A percentile compares a stretch with the other conserved stretches of the same genome.
Conservation (phyloP, 2,329 filamentous ascomycete species). For the Ophiostoma sp. region DNA sequence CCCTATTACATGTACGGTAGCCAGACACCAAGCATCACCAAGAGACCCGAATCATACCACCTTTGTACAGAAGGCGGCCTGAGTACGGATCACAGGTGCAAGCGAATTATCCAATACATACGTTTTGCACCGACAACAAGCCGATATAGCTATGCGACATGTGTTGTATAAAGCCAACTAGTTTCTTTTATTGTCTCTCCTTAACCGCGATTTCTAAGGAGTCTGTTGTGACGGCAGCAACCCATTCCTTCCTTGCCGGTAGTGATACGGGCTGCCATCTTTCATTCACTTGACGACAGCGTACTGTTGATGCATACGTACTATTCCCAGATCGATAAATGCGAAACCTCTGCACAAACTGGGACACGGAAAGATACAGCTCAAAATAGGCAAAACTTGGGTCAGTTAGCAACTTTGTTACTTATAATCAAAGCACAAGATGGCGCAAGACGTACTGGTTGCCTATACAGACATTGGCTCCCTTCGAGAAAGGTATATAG, state of each 20-base stretch:
- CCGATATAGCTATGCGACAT: no score
- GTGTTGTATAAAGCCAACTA: no score
- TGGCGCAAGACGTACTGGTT: constrained; percentile 12
- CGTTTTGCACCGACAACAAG: no score
- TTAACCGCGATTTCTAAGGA: neutral
- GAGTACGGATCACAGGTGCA: no score
- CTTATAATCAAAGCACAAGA: neutral
- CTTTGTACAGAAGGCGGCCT: no score
- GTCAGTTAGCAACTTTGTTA: neutral
- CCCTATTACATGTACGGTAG: no score
- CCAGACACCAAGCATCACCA: no score
- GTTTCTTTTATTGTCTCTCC: neutral
- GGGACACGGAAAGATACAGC: neutral
- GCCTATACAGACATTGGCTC: constrained; percentile 23
- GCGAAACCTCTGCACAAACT: neutral
- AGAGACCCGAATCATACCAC: no score
- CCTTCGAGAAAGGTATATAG: constrained; percentile 25
- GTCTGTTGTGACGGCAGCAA: neutral
- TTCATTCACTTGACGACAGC: neutral
- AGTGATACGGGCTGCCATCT: neutral
- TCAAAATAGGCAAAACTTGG: constrained; percentile 4
- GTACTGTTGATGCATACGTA: neutral
- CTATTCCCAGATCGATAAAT: neutral
- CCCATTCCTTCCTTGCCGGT: constrained; percentile 2
- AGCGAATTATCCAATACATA: no score